Evolutionary conservation across 495 filamentous ascomycete genomes (phyloP).

Genomic region (Aspergillus bertholletiae): DNA sequence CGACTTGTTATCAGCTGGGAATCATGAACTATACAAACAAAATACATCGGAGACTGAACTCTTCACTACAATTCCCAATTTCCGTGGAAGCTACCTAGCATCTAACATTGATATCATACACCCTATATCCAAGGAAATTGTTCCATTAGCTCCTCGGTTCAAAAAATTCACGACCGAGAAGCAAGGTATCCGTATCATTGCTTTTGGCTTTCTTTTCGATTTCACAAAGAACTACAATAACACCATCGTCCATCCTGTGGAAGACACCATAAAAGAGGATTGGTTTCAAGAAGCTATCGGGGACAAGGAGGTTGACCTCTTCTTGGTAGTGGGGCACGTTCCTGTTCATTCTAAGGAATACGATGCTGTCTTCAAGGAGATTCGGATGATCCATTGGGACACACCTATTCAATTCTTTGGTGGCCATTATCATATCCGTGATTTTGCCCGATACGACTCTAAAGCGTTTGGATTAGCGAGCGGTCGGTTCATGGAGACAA

Average conservation of each 20-base stretch:
- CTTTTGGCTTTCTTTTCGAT: slow-evolving; percentile 93
- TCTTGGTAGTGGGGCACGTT: slow-evolving; percentile 85
- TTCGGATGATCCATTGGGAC: slow-evolving; percentile 71
- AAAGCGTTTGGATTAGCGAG: slow-evolving; percentile 80
- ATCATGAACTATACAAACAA: slow-evolving; percentile 89
- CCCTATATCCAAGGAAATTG: slow-evolving; percentile 59
- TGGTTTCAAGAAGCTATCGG: slow-evolving; percentile 90
- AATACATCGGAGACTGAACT: slow-evolving; percentile 76
- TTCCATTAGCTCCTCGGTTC: slow-evolving; percentile 78
- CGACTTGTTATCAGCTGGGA: slow-evolving; percentile 84
- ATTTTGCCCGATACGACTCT: slow-evolving; percentile 76
- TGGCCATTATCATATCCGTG: slow-evolving; percentile 86
- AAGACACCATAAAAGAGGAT: slow-evolving; percentile 70
- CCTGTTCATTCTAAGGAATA: slow-evolving; percentile 77
- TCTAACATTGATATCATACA: slow-evolving; percentile 91
- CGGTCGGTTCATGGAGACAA: slow-evolving; percentile 97
- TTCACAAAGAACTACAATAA: slow-evolving; percentile 88
- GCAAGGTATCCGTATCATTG: slow-evolving; percentile 74
- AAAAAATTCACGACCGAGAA: slow-evolving; percentile 88
- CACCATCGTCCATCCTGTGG: slow-evolving; percentile 74
- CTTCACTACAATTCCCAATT: slow-evolving; percentile 72
- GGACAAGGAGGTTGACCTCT: slow-evolving; percentile 77
- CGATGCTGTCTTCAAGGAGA: slow-evolving; percentile 69
- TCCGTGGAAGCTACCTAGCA: slow-evolving; percentile 70
- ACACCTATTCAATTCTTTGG: slow-evolving; percentile 92